Percentiles rank a stretch among this genome's conserved stretches.
These are phyloP conservation scores for Termitomyces sp. DNA, from an alignment of 768 basidiomycete genomes.

Conservation along the genomic window DNA sequence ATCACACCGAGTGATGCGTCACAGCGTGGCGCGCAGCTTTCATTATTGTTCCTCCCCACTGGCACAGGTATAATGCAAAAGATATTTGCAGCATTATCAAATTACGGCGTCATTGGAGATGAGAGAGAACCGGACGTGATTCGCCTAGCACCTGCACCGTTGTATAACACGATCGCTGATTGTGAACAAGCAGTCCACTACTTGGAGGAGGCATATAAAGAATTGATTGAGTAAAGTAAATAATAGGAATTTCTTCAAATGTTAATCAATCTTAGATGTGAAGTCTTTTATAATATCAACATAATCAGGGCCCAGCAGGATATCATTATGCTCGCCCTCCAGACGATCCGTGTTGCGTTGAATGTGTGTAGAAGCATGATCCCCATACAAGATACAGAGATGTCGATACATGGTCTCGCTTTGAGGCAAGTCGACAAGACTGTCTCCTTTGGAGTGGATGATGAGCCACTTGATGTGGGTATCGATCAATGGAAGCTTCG, in stretches of 20 bases:
- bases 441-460: slow-evolving; percentile 70
- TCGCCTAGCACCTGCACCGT: slow-evolving; percentile 75
- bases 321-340: slow-evolving; percentile 46
- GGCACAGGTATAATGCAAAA: slow-evolving; percentile 62
- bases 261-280: slow-evolving; percentile 17
- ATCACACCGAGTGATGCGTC: slow-evolving; percentile 73
- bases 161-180: slow-evolving; percentile 84
- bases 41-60: slow-evolving; percentile 69
- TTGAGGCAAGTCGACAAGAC: slow-evolving; percentile 58
- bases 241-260: background rate
- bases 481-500: slow-evolving; percentile 31
- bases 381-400: slow-evolving; percentile 35
- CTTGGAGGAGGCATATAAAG: slow-evolving; percentile 53
- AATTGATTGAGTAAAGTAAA: background rate
- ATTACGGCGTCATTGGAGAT: slow-evolving; percentile 83
- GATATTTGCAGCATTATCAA: slow-evolving; percentile 54
- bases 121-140: slow-evolving; percentile 91
- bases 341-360: slow-evolving; percentile 33
- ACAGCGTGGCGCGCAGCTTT: slow-evolving; percentile 82
- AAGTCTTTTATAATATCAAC: slow-evolving; percentile 39
- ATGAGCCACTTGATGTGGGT: slow-evolving; percentile 55
- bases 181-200: slow-evolving; percentile 62
- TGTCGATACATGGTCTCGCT: slow-evolving; percentile 53
- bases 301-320: slow-evolving; percentile 38
- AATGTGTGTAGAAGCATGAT: slow-evolving; percentile 16